phyloP scores from a whole-genome alignment of 1,284 basidiomycete species.

The Tilletia walkeri region DNA sequence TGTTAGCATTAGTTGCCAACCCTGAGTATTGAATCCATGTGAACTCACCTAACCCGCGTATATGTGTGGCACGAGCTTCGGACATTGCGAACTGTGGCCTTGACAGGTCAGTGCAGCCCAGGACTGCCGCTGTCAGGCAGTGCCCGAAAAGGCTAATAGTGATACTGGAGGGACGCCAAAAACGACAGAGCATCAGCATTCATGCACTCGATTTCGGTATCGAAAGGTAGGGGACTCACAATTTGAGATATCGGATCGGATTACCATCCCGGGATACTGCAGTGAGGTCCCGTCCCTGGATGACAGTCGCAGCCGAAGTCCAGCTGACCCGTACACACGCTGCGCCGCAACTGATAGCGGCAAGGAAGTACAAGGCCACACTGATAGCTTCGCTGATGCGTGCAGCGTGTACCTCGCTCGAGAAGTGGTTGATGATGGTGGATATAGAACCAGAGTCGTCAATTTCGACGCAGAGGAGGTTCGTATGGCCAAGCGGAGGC shows the following conservation, averaged over 20 bases:
- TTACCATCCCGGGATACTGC: not conserved
- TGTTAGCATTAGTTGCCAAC: not conserved
- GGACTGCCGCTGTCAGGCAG: not conserved
- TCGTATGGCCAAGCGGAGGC: not conserved
- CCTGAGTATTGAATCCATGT: too few relatives aligned
- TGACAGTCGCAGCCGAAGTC: too few relatives aligned
- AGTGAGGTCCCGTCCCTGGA: too few relatives aligned
- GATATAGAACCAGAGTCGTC: not conserved
- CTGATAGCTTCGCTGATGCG: not conserved
- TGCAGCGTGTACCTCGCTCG: not conserved
- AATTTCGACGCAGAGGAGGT: not conserved
- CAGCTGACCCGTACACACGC: not conserved
- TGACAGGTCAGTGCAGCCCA: not conserved
- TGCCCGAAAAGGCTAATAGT: not conserved
- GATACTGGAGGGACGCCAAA: not conserved
- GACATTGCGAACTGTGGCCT: not conserved
- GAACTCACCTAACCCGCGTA: not conserved
- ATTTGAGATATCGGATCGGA: not conserved
- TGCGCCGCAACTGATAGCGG: not conserved
- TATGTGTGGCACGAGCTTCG: not conserved
- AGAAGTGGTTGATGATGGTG: too few relatives aligned
- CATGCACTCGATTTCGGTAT: not conserved
- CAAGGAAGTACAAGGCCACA: not conserved
- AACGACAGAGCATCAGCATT: not conserved
- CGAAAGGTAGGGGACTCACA: not conserved